Base-by-base conservation (phyloP, 2,329 filamentous ascomycete species). In the Sclerotinia borealis region DNA sequence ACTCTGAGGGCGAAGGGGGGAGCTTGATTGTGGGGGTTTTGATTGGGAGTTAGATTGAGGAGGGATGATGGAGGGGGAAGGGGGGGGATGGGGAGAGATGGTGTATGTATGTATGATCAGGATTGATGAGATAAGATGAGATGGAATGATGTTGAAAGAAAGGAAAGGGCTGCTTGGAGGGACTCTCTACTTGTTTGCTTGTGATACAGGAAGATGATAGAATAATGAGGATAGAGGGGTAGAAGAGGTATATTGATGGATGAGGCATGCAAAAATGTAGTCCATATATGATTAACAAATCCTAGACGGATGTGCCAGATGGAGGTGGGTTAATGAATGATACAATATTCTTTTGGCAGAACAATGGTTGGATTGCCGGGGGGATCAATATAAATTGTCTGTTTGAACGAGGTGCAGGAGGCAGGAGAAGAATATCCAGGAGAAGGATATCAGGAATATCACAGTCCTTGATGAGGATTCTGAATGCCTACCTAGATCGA, bases 1-100 rank as follows among this genome's bases (percentile, higher is more conserved):
- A 83, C 77, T 66, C 77, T 90, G 77, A 78, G 83, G 66, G 75
- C 27, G 39, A 55, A 55, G 41, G 51, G 25, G 22, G 36, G 31
- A 7, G 41, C 22, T 43, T 39, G 56, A 31, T 19, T 19, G 31
- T 13, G 8, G n/a, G 5, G 29, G 29, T n/a, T n/a, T n/a, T n/a
- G n/a, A n/a, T n/a, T n/a, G n/a, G n/a, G n/a, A n/a, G n/a, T n/a
- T n/a, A n/a, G n/a, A n/a, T n/a, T n/a, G 27, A 15, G 11, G 31
- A 37, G 36, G 10, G 22, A 31, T 29, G 45, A 60, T 64, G 27
- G 43, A 61, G 37, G 25, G 27, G 47, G n/a, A 15, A 45, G 62
- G 50, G 43, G 50, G 55, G 5, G 19, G 37, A 51, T 34, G 31
- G 17, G 9, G 49, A 51, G 15, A 4, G 48, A n/a, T n/a, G n/a